phyloP scores from a whole-genome alignment of 2,329 filamentous ascomycete species.

The Metarhizium album region DNA sequence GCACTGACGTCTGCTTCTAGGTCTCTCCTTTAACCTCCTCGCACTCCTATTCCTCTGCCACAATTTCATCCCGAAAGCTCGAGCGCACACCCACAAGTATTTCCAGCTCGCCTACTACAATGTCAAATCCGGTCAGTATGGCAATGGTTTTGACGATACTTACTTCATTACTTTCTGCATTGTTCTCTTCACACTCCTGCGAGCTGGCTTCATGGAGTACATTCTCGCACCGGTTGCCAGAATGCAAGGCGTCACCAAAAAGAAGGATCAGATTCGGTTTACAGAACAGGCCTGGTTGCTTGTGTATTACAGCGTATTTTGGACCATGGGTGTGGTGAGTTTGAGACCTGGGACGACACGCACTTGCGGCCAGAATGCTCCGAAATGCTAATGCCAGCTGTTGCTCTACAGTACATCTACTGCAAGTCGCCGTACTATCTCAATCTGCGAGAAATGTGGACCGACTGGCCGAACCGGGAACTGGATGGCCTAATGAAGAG shows the following conservation, averaged over 20 bases:
- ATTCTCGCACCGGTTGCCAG: conserved; percentile 68
- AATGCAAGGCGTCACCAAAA: conserved; percentile 59
- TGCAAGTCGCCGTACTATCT: conserved; percentile 68
- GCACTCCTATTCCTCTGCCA: conserved; percentile 75
- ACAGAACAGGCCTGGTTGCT: conserved; percentile 91
- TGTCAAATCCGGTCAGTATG: conserved; percentile 55
- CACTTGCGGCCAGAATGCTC: neutral
- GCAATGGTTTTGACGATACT: conserved; percentile 67
- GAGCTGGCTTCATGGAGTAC: conserved; percentile 80
- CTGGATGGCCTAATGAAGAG: conserved; percentile 69
- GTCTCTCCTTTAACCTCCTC: conserved; percentile 76
- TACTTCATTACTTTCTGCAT: conserved; percentile 70
- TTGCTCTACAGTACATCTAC: conserved; percentile 58
- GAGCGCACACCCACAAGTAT: conserved; percentile 74
- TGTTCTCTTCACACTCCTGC: conserved; percentile 75
- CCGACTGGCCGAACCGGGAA: conserved; percentile 71
- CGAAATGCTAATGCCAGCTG: neutral
- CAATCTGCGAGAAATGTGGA: conserved; percentile 71
- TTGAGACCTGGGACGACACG: neutral
- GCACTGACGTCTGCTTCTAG: conserved; percentile 22
- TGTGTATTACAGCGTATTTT: conserved; percentile 73
- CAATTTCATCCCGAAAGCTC: conserved; percentile 68
- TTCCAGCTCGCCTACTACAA: conserved; percentile 81
- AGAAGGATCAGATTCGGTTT: conserved; percentile 71
- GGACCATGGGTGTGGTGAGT: conserved; percentile 72